Evolutionary conservation across 441 rosid species (phyloP).

Genomic region (Gossypium lobatum): DNA sequence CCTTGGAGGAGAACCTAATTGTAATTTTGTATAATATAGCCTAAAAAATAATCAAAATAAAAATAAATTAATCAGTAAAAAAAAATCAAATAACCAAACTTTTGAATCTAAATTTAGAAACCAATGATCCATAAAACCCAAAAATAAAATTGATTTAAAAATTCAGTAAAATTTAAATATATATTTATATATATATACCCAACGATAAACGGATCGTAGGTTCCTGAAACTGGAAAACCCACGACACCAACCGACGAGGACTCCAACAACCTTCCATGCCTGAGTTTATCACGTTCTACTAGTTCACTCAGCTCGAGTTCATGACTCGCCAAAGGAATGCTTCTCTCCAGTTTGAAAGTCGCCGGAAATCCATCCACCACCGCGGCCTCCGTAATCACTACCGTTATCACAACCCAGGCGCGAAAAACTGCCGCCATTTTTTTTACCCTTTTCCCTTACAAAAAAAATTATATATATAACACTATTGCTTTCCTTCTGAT

Average conservation of each 20-base stretch:
- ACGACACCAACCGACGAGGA: constrained; percentile 50
- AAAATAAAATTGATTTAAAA: neutral
- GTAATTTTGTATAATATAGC: constrained; percentile 73
- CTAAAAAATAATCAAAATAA: constrained; percentile 26
- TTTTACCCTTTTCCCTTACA: neutral
- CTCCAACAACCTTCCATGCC: constrained; percentile 79
- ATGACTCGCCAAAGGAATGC: constrained; percentile 40
- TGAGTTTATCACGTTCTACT: constrained; percentile 47
- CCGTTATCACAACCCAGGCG: constrained; percentile 25
- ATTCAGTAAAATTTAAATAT: neutral
- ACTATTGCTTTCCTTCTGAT: neutral
- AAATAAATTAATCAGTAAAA: neutral
- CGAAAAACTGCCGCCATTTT: constrained; percentile 31
- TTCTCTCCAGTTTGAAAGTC: constrained; percentile 59
- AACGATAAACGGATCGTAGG: constrained; percentile 77
- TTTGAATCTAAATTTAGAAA: neutral
- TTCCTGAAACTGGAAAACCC: constrained; percentile 73
- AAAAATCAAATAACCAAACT: neutral
- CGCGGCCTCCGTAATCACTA: constrained; percentile 19
- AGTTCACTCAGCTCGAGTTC: constrained; percentile 51
- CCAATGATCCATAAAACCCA: neutral
- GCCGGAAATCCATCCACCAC: constrained; percentile 39
- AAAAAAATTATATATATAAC: neutral
- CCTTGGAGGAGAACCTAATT: constrained; percentile 79
- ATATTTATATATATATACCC: constrained; percentile 38